phyloP scores from a whole-genome alignment of 2,329 filamentous ascomycete genomes.

The Ascochyta koolunga region DNA sequence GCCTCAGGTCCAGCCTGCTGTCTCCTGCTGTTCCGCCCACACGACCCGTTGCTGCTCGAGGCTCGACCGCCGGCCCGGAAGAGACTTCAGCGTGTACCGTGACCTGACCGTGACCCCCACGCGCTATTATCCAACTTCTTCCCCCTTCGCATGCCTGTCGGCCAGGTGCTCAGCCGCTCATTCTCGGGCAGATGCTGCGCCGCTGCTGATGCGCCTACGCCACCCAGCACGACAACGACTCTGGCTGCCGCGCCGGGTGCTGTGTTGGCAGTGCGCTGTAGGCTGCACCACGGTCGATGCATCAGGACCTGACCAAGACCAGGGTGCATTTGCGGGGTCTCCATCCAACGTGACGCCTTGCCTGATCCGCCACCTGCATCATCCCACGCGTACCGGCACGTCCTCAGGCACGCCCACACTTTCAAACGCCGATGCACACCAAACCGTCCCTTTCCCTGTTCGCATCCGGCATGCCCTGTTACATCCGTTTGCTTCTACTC shows the following conservation, averaged over 20 bases:
- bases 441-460: constrained; percentile 11
- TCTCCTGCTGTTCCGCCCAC: constrained; percentile 11
- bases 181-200: not conserved
- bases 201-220: constrained; percentile 13
- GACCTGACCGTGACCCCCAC: constrained; percentile 45
- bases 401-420: constrained; percentile 27
- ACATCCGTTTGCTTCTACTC: constrained; percentile 22
- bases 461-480: constrained; percentile 19
- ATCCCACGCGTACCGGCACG: constrained; percentile 40
- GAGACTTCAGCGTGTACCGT: constrained; percentile 18
- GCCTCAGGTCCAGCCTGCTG: constrained; percentile 6
- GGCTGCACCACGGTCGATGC: constrained; percentile 19
- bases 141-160: constrained; percentile 5
- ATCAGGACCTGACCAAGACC: constrained; percentile 39
- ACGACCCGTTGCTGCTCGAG: constrained; percentile 17
- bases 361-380: constrained; percentile 33
- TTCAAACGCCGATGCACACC: constrained; percentile 42
- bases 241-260: constrained; percentile 23
- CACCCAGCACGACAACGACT: not conserved
- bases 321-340: constrained; percentile 41
- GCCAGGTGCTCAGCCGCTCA: not conserved
- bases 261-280: constrained; percentile 15
- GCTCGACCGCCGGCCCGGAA: constrained; percentile 16
- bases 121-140: constrained; percentile 44
- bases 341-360: constrained; percentile 21